A percentile compares a stretch with the other conserved stretches of the same genome.
Evolutionary conservation across 1,139 yeast species (phyloP).

Genomic region (Yamadazyma dushanensis): DNA sequence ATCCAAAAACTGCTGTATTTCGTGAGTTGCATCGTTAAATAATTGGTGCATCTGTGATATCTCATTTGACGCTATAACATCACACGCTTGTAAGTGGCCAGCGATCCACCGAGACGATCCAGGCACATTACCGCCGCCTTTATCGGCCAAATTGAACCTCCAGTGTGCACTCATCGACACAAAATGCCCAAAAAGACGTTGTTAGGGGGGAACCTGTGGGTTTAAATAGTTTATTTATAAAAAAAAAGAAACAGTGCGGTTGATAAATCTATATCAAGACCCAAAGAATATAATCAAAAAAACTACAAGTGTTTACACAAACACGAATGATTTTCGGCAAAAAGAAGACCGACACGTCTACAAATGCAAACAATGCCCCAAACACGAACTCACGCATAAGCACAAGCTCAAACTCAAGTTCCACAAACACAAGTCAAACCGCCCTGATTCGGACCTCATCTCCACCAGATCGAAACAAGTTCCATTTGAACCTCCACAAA

Average conservation of each 20-base stretch:
- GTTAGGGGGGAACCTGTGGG: too few species aligned
- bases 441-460: background rate
- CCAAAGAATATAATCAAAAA: background rate
- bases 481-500: constrained; percentile 6
- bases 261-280: background rate
- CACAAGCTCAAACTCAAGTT: background rate
- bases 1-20: constrained; percentile 24
- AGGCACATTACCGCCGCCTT: constrained; percentile 21
- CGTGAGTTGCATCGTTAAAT: constrained; percentile 21
- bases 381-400: background rate
- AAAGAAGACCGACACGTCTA: constrained; percentile 3
- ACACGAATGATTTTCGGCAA: constrained; percentile 5
- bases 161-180: constrained; percentile 8
- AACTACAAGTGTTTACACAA: too few species aligned
- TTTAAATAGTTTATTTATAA: background rate
- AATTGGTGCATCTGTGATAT: constrained; percentile 22
- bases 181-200: too few species aligned
- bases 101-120: constrained; percentile 44
- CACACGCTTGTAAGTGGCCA: constrained; percentile 29
- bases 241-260: too few species aligned
- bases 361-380: background rate
- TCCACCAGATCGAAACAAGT: constrained; percentile 4
- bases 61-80: constrained; percentile 26
- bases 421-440: background rate
- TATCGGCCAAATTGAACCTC: constrained; percentile 4